These are phyloP conservation scores for Penicillium argentinense DNA, from an alignment of 495 filamentous ascomycete genomes.

Conservation along the genomic window DNA sequence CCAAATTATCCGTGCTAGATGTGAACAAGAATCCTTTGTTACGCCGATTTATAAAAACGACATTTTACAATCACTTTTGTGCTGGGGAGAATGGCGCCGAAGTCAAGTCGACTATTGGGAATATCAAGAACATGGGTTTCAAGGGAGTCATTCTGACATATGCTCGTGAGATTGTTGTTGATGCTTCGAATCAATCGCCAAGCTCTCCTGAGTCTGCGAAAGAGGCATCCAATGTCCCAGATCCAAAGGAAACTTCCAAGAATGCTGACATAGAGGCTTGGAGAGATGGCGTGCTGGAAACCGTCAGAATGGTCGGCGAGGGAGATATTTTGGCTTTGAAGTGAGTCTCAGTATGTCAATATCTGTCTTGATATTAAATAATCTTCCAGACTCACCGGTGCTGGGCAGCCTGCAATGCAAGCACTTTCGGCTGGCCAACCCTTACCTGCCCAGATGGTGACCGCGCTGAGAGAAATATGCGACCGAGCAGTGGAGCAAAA, in stretches of 20 bases:
- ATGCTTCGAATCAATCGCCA: too few relatives aligned
- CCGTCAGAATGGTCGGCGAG: conserved; percentile 60
- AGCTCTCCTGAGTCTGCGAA: too few relatives aligned
- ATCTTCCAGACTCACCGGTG: conserved; percentile 29
- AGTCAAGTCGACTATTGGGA: conserved; percentile 28
- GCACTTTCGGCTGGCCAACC: conserved; percentile 30
- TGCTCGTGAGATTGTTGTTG: conserved; percentile 42
- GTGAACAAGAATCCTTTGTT: conserved; percentile 43
- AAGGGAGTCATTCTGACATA: conserved; percentile 46
- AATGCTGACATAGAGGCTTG: conserved; percentile 62
- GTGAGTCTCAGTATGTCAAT: conserved; percentile 31
- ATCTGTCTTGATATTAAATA: not conserved
- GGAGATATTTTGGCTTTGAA: conserved; percentile 84
- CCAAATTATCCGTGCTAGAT: conserved; percentile 28
- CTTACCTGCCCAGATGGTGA: conserved; percentile 33
- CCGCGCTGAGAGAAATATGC: conserved; percentile 39
- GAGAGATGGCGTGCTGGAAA: conserved; percentile 68
- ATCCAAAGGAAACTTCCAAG: conserved; percentile 13
- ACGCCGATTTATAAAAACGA: conserved; percentile 40
- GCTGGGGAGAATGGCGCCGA: conserved; percentile 43
- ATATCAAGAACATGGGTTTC: conserved; percentile 41
- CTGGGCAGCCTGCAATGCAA: conserved; percentile 25
- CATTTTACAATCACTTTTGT: conserved; percentile 49
- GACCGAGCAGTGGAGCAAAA: conserved; percentile 47
- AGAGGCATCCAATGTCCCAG: too few relatives aligned